These are phyloP conservation scores for Aspergillus amoenus DNA, from an alignment of 2,329 filamentous ascomycete genomes.

Conservation along the genomic window DNA sequence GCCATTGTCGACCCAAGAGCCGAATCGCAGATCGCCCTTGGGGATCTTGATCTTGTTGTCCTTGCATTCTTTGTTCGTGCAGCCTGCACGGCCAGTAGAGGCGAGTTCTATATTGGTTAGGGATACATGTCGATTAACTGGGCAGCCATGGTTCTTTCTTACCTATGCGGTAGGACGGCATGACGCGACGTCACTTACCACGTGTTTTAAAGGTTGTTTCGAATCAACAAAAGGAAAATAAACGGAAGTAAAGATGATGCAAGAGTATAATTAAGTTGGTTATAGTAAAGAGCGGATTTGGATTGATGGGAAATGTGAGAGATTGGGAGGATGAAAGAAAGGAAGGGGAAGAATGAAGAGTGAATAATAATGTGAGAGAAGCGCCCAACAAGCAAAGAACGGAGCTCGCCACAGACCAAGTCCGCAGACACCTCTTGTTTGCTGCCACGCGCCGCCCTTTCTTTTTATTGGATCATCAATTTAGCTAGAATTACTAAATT, in stretches of 20 bases:
- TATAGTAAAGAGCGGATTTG: background rate
- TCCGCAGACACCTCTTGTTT: slow-evolving; percentile 14
- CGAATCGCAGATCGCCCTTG: slow-evolving; percentile 78
- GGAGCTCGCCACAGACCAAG: slow-evolving; percentile 26
- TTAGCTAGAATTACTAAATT: background rate
- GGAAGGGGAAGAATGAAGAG: slow-evolving; percentile 5
- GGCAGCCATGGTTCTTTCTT: background rate
- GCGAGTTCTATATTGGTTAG: slow-evolving; percentile 60
- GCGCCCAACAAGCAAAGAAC: slow-evolving; percentile 5
- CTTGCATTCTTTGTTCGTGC: slow-evolving; percentile 73
- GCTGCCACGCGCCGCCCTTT: background rate
- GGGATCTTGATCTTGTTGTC: slow-evolving; percentile 65
- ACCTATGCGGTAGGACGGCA: slow-evolving; percentile 14
- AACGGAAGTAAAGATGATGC: background rate
- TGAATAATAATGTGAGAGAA: background rate
- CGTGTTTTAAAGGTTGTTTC: background rate
- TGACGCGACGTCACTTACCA: background rate
- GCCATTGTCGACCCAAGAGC: slow-evolving; percentile 65
- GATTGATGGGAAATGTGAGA: slow-evolving; percentile 7
- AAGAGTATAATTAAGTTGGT: background rate
- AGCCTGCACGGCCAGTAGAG: slow-evolving; percentile 70
- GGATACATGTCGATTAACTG: background rate
- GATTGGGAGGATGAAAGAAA: slow-evolving; percentile 1
- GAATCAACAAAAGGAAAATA: background rate
- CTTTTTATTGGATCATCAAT: background rate